Percentiles rank a stretch among this genome's conserved stretches.
Evolutionary conservation across 441 rosid species (phyloP).

Genomic region (Adansonia madagascariensis): DNA sequence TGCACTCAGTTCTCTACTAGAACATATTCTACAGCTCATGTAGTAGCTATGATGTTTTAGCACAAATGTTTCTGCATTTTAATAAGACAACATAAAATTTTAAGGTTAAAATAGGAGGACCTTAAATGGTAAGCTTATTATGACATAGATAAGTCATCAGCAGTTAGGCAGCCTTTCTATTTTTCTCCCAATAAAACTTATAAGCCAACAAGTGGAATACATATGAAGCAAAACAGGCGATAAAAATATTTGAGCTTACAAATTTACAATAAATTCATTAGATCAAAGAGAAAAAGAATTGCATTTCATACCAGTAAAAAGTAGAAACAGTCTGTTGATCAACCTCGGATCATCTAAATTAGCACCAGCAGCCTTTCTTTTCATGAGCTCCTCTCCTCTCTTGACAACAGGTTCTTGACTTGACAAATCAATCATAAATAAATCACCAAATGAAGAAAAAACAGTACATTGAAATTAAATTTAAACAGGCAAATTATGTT

Average conservation of each 20-base stretch:
- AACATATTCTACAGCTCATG: neutral
- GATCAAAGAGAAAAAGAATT: slow-evolving; percentile 21
- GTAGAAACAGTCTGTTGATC: slow-evolving; percentile 68
- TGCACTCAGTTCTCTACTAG: neutral
- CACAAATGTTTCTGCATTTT: neutral
- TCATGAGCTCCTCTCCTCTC: slow-evolving; percentile 90
- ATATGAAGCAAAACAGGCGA: neutral
- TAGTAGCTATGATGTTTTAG: neutral
- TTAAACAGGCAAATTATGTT: slow-evolving; percentile 23
- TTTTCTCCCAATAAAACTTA: neutral
- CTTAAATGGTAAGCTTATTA: neutral
- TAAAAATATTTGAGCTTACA: neutral
- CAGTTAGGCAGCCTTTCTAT: neutral
- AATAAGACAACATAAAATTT: neutral
- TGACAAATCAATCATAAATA: slow-evolving; percentile 20
- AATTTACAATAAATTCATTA: neutral
- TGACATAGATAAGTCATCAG: neutral
- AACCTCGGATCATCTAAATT: slow-evolving; percentile 79
- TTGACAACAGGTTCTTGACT: slow-evolving; percentile 87
- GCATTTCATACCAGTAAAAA: slow-evolving; percentile 70
- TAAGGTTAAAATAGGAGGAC: neutral
- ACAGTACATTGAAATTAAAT: slow-evolving; percentile 11
- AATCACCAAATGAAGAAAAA: slow-evolving; percentile 21
- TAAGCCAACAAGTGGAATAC: neutral
- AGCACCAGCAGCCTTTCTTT: slow-evolving; percentile 72